A percentile compares a stretch with the other conserved stretches of the same genome.
Conservation (phyloP, 2,329 filamentous ascomycete genomes). For the Chalara sp. region DNA sequence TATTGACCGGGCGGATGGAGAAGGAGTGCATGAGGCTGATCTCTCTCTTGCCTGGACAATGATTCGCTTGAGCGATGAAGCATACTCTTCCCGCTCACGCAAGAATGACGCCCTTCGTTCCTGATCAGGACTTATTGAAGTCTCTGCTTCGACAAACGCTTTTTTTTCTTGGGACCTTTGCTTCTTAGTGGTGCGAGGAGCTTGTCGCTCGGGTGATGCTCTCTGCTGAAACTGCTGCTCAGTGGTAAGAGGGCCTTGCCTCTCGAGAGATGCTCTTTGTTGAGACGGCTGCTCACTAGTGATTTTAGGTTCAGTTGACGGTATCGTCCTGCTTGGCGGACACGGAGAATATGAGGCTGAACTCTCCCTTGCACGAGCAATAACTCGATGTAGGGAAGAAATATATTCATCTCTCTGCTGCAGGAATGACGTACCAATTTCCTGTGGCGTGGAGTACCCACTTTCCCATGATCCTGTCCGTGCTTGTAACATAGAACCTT, state of each 20-base stretch:
- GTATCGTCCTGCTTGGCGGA: background rate
- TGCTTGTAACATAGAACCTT: background rate
- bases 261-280: background rate
- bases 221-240: background rate
- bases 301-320: background rate
- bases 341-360: background rate
- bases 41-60: constrained; percentile 2
- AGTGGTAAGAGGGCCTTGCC: background rate
- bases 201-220: background rate
- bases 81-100: background rate
- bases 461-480: background rate
- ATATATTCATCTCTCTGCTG: background rate
- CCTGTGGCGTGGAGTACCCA: background rate
- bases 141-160: background rate
- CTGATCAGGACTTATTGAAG: background rate
- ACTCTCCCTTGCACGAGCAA: constrained; percentile 1
- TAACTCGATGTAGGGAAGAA: constrained; percentile 1
- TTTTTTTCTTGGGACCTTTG: background rate
- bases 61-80: background rate
- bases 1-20: background rate
- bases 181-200: background rate
- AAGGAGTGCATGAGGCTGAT: constrained; percentile 1
- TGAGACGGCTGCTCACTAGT: background rate
- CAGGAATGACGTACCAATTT: background rate
- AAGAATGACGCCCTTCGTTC: constrained; percentile 1